Percentiles rank a stretch among this genome's conserved stretches.
Conservation (phyloP, 1,139 yeast genomes). For the Pichia sp. region DNA sequence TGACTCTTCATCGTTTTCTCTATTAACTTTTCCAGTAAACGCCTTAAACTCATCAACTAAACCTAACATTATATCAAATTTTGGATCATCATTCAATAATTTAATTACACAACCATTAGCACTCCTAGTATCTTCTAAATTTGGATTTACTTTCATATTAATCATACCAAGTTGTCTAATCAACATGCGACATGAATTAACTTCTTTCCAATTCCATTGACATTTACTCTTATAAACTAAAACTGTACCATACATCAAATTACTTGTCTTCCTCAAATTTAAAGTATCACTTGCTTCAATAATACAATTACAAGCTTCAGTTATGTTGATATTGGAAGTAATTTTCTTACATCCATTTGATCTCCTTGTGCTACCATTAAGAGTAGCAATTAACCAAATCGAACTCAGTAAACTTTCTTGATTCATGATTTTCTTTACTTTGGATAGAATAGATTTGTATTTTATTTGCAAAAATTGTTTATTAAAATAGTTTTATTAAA, state of each 20-base stretch:
- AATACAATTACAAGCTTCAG: conserved; percentile 37
- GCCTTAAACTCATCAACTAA: conserved; percentile 19
- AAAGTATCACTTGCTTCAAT: conserved; percentile 26
- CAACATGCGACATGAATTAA: conserved; percentile 8
- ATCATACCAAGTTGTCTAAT: conserved; percentile 5
- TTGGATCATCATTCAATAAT: conserved; percentile 33
- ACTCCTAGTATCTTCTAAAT: not conserved
- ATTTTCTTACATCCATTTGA: conserved; percentile 29
- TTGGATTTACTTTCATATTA: not conserved
- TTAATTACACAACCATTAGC: not conserved
- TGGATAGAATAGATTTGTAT: not conserved
- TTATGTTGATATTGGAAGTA: conserved; percentile 39
- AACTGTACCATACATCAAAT: conserved; percentile 50
- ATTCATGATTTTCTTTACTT: not conserved
- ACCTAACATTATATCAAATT: conserved; percentile 31
- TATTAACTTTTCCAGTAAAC: not conserved
- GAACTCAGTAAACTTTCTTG: conserved; percentile 1
- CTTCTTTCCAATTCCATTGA: conserved; percentile 13
- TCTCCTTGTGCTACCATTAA: conserved; percentile 3
- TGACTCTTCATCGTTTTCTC: not conserved
- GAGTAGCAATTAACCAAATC: conserved; percentile 12
- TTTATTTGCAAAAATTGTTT: not conserved
- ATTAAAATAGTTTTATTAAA: too few relatives aligned
- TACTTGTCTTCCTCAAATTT: conserved; percentile 42
- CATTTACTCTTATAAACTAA: conserved; percentile 36